Evolutionary conservation across 257 asterid genomes (phyloP).

Genomic region (Coffea eugenioides): DNA sequence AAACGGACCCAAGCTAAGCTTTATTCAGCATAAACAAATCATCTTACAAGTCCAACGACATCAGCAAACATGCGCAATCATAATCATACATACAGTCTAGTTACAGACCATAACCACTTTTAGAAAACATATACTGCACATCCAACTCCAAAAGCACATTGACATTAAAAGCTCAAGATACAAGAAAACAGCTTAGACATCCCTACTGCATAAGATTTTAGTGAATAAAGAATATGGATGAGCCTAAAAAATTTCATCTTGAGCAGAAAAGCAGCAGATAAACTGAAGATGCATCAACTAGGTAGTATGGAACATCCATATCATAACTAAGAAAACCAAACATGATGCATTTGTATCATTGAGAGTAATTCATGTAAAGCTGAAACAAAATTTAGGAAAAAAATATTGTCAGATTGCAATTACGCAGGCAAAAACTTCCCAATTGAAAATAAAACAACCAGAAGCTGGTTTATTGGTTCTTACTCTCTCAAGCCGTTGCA

Average conservation of each 20-base stretch:
- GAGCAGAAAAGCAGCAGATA: not conserved
- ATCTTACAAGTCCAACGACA: not conserved
- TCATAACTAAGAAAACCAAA: not conserved
- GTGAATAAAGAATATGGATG: not conserved
- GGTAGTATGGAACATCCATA: not conserved
- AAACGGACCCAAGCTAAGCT: not conserved
- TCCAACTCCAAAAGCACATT: not conserved
- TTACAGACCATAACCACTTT: not conserved
- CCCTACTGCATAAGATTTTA: not conserved
- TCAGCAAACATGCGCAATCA: too few species aligned
- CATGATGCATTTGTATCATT: not conserved
- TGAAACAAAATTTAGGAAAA: not conserved
- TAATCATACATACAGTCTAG: too few species aligned
- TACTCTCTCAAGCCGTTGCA: slow-evolving; percentile 95
- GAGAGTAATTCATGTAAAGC: not conserved
- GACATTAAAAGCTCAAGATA: slow-evolving; percentile 1
- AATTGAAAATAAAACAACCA: not conserved
- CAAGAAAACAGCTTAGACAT: not conserved
- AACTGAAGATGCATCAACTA: not conserved
- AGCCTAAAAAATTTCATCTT: not conserved
- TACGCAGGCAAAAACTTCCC: not conserved
- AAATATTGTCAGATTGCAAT: not conserved
- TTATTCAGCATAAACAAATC: not conserved
- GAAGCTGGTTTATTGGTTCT: slow-evolving; percentile 17
- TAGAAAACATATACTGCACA: not conserved